Evolutionary conservation across 1,284 basidiomycete genomes (phyloP), one percentile per base, ranked within the genome.

Genomic region (Sporisorium graminicola): DNA sequence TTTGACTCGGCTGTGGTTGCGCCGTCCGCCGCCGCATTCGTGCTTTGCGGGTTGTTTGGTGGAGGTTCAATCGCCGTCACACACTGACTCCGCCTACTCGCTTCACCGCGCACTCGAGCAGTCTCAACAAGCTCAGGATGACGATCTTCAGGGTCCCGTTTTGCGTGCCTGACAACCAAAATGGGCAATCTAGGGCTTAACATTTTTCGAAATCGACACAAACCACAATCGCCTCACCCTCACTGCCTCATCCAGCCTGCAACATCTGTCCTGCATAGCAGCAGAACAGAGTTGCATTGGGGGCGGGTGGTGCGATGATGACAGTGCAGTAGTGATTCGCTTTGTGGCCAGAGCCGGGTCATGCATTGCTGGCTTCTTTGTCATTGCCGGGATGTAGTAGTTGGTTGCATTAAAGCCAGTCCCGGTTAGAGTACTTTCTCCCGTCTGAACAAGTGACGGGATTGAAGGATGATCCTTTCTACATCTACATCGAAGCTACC

Each of bases 21-120:
- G n/a, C n/a, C n/a, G n/a, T n/a, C 35, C 18, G 14, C 40, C 26
- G 54, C 58, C 68, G 63, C 68, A 65, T 71, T 47, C n/a, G 54
- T 44, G 50, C 59, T 33, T 42, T 27, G 35, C 55, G 54, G 2
- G 2, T 24, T 37, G 20, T 51, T 37, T 37, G 52, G 63, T 71
- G 69, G 68, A 65, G 68, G 68, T 71, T 65, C 7, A 42, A 63
- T 44, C 14, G 56, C 55, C 51, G n/a, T 46, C 14, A 27, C 20
- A 22, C 29, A 12, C 22, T 47, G n/a, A 29, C 51, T 27, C 43
- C 20, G 2, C 9, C 22, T 10, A n/a, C n/a, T n/a, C n/a, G n/a
- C n/a, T n/a, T n/a, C n/a, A n/a, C n/a, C n/a, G n/a, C n/a, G n/a
- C n/a, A n/a, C n/a, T n/a, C n/a, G n/a, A n/a, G n/a, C n/a, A n/a